Base-by-base conservation (phyloP, 2,329 filamentous ascomycete genomes). In the Thelonectria olida region DNA sequence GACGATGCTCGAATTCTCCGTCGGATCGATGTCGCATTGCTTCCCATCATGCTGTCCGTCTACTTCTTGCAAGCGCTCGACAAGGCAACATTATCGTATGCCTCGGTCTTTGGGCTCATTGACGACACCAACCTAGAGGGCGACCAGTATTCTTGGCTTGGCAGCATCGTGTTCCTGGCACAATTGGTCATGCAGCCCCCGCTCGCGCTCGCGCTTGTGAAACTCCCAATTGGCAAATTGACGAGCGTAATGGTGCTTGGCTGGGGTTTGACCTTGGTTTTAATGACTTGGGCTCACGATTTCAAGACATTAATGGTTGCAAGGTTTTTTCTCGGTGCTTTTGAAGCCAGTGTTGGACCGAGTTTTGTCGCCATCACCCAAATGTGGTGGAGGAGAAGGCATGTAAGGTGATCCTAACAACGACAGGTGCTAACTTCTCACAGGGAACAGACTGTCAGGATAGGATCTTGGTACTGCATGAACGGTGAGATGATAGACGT, bases 51-150 rank as follows among this genome's bases (percentile, higher is more conserved):
- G 58, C 77, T 89, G 10, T 80, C 81, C 7, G 85, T 88, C 19
- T 90, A 90, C 74, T 89, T 87, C 68, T 79, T 90, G 0, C 88
- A 90, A 64, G 83, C 82, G 10, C 78, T 89, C 6, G 88, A 90
- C 76, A 90, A 90, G 73, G 83, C 86, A 0, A 87, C 85, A 0
- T 78, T 90, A 76, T 78, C 75, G 2, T 90, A 89, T 67, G 85
- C 85, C 3, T 88, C 87, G 0, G 84, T 90, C 10, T 90, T 90
- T 65, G 87, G 87, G 2, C 78, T 90, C 10, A 82, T 87, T 28
- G 78, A 87, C 52, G 85, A 88, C 69, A 83, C 86, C 0, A 71
- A 82, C 39, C 82, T 90, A 2, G 75, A 82, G 8, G 85, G 85
- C 15, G 78, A 85, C 49, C 80, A 90, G 79, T 82, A 79, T 66